Percentiles rank a stretch among this genome's conserved stretches.
phyloP scores from a whole-genome alignment of 768 basidiomycete genomes.

The Pleurotus ostreatus region DNA sequence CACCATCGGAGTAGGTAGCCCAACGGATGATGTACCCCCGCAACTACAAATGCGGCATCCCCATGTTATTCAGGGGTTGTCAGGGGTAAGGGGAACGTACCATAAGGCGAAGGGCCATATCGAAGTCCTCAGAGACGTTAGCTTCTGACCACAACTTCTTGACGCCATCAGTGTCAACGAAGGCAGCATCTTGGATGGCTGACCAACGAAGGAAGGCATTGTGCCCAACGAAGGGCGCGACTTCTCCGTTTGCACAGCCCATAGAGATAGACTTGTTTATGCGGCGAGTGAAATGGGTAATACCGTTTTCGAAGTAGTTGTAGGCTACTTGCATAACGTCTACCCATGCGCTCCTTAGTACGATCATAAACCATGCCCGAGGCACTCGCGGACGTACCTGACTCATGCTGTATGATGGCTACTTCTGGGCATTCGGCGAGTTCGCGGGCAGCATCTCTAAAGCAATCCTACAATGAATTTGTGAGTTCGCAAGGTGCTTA shows the following conservation, averaged over 20 bases:
- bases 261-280: slow-evolving; percentile 84
- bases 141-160: slow-evolving; percentile 80
- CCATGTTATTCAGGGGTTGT: background rate
- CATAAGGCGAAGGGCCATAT: slow-evolving; percentile 70
- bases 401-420: slow-evolving; percentile 88
- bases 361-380: background rate
- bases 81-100: slow-evolving; percentile 15
- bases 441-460: slow-evolving; percentile 87
- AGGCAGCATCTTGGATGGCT: slow-evolving; percentile 83
- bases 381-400: slow-evolving; percentile 40
- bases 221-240: slow-evolving; percentile 82
- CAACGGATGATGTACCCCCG: slow-evolving; percentile 76
- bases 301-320: slow-evolving; percentile 89
- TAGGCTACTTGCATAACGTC: slow-evolving; percentile 89
- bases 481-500: background rate
- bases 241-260: slow-evolving; percentile 77
- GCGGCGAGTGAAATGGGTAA: slow-evolving; percentile 82
- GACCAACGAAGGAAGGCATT: slow-evolving; percentile 90
- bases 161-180: slow-evolving; percentile 63
- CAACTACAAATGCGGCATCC: slow-evolving; percentile 23
- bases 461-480: slow-evolving; percentile 56
- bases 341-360: slow-evolving; percentile 14
- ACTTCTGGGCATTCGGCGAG: slow-evolving; percentile 78
- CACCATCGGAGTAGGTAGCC: slow-evolving; percentile 83
- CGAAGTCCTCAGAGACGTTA: slow-evolving; percentile 83